Evolutionary conservation across 352 stramenopile species (phyloP).

Genomic region (Globisporangium camurandrum): DNA sequence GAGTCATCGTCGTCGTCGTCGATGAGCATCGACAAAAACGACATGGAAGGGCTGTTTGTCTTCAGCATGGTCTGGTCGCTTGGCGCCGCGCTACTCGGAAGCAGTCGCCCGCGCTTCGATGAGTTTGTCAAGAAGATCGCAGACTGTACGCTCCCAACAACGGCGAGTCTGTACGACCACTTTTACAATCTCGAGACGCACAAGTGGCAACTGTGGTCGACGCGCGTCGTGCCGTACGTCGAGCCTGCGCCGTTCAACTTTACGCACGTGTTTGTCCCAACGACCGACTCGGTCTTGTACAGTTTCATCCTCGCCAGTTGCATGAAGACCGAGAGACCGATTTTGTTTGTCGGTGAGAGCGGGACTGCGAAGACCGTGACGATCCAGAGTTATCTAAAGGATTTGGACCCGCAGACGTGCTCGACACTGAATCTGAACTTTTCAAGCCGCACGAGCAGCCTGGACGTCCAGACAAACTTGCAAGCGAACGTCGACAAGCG

Average conservation of each 20-base stretch:
- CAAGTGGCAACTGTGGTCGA: slow-evolving; percentile 90
- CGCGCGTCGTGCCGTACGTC: slow-evolving; percentile 79
- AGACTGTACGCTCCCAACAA: slow-evolving; percentile 64
- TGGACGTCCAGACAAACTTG: slow-evolving; percentile 92
- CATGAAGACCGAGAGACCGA: slow-evolving; percentile 81
- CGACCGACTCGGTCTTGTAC: slow-evolving; percentile 92
- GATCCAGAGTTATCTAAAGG: slow-evolving; percentile 91
- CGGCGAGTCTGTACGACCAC: slow-evolving; percentile 81
- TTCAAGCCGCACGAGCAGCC: slow-evolving; percentile 88
- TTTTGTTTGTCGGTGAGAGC: slow-evolving; percentile 92
- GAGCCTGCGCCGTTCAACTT: slow-evolving; percentile 93
- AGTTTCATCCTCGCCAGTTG: slow-evolving; percentile 87
- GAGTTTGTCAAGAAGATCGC: slow-evolving; percentile 88
- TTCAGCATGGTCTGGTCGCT: slow-evolving; percentile 93
- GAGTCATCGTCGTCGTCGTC: too few relatives aligned
- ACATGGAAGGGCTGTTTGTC: slow-evolving; percentile 89
- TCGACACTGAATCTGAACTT: slow-evolving; percentile 89
- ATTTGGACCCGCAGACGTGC: slow-evolving; percentile 60
- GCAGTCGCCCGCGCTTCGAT: slow-evolving; percentile 80
- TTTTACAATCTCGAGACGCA: slow-evolving; percentile 88
- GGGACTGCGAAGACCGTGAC: slow-evolving; percentile 95
- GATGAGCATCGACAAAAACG: slow-evolving; percentile 34
- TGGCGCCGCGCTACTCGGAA: slow-evolving; percentile 79
- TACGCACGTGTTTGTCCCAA: slow-evolving; percentile 93
- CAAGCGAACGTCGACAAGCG: slow-evolving; percentile 95